phyloP scores from a whole-genome alignment of 2,329 filamentous ascomycete species.

The Chaetoscypha palmicola region DNA sequence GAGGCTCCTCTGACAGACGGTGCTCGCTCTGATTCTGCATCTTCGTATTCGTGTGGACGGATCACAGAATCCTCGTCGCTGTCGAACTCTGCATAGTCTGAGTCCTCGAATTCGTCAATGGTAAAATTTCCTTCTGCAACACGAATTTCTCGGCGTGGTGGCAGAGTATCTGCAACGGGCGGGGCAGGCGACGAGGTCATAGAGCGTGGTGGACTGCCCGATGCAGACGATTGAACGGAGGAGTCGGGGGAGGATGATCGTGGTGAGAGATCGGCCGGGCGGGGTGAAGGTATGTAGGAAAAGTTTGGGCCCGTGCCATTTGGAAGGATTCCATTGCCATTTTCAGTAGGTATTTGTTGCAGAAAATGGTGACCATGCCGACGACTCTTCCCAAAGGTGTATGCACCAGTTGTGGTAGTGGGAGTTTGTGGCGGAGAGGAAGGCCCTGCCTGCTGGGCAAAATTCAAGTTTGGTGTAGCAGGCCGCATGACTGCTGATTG shows the following conservation, averaged over 20 bases:
- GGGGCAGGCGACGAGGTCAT: conserved; percentile 20
- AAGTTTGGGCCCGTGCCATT: conserved; percentile 30
- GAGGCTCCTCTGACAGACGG: conserved; percentile 15
- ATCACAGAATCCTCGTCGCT: conserved; percentile 23
- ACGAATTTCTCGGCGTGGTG: conserved; percentile 8
- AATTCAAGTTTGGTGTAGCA: conserved; percentile 37
- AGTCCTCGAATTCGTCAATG: conserved; percentile 27
- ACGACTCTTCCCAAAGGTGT: conserved; percentile 22
- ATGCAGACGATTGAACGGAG: conserved; percentile 25
- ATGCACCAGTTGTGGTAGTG: conserved; percentile 32
- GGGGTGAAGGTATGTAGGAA: conserved; percentile 30
- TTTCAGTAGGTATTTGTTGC: conserved; percentile 28
- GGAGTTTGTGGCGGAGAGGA: conserved; percentile 44
- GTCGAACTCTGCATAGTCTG: conserved; percentile 26
- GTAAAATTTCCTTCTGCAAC: conserved; percentile 26
- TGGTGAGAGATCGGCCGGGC: conserved; percentile 35
- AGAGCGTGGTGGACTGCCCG: conserved; percentile 25
- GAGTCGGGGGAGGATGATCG: conserved; percentile 33
- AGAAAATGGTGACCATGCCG: conserved; percentile 24
- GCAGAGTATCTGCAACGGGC: conserved; percentile 11
- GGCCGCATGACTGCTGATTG: conserved; percentile 33
- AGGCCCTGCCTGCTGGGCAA: conserved; percentile 33
- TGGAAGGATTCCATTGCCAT: conserved; percentile 38
- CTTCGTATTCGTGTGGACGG: conserved; percentile 29
- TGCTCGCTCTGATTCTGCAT: conserved; percentile 27